Base-by-base conservation (phyloP, 352 stramenopile species). In the Peronospora farinosa region DNA sequence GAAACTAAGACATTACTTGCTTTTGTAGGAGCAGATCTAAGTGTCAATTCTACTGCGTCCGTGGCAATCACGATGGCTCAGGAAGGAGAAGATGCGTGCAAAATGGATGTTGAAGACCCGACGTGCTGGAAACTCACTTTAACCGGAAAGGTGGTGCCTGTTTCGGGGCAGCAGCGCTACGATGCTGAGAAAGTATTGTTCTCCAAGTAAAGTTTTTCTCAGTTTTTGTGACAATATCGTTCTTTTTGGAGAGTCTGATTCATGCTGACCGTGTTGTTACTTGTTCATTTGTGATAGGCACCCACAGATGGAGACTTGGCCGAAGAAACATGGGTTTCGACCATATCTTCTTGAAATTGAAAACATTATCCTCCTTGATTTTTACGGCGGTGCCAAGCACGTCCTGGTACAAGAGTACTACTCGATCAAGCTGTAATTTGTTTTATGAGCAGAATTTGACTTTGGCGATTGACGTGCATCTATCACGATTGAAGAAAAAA, bases 231-330 rank as follows among this genome's bases (percentile, higher is more conserved):
- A 27, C 6, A 4, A 5, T 27, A 27, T 27, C 23, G 23, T 27
- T 27, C 21, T 4, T 27, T 5, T 27, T 27, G 5, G 3, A 5
- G 23, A 27, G 23, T 2, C 6, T 27, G 3, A 7, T 4, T 27
- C 23, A 27, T 27, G 23, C 3, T 27, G 3, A 27, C 1, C 3
- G 23, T 27, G 23, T 27, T 4, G 23, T 27, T 27, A 7, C 23
- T 38, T n/a, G n/a, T n/a, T 5, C 9, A 7, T 47, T 46, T 27
- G 16, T 39, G 47, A 6, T 7, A 82, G 74, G 44, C 75, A 89
- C 25, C 73, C 78, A 3, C 60, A 87, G 57, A 89, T 89, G 78
- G 63, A 68, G 41, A 54, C 60, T 40, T 89, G 78, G 78, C 75
- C 75, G 5, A 65, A 55, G 38, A 56, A 68, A 43, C 78, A 89